A percentile compares a stretch with the other conserved stretches of the same genome.
These are phyloP conservation scores for Aspergillus versicolor DNA, from an alignment of 2,329 filamentous ascomycete genomes.

Conservation along the genomic window DNA sequence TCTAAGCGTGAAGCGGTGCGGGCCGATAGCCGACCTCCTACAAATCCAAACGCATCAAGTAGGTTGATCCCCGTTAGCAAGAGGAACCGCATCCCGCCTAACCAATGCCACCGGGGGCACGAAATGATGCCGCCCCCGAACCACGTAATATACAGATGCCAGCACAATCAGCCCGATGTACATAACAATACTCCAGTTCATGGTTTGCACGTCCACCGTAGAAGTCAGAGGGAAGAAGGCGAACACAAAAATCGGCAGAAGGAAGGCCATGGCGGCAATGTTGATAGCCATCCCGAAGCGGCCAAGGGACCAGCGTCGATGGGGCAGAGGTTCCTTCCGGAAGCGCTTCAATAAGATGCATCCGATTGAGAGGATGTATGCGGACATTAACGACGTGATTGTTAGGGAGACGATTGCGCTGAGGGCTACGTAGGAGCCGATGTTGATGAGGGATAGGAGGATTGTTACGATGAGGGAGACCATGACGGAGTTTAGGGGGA, in stretches of 20 bases:
- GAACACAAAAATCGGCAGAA: conserved; percentile 43
- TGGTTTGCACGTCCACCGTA: conserved; percentile 34
- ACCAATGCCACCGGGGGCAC: conserved; percentile 39
- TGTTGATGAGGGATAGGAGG: conserved; percentile 53
- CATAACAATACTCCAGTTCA: conserved; percentile 52
- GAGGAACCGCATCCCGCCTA: conserved; percentile 23
- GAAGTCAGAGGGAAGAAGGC: conserved; percentile 45
- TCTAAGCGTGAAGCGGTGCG: no score
- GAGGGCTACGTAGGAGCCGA: conserved; percentile 49
- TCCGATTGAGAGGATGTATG: conserved; percentile 48
- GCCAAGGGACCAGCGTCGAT: conserved; percentile 48
- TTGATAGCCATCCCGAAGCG: conserved; percentile 47
- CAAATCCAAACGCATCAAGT: neutral
- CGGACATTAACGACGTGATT: conserved; percentile 41
- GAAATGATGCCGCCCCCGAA: conserved; percentile 43
- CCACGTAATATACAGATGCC: conserved; percentile 44
- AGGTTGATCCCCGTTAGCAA: neutral
- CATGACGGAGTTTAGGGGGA: conserved; percentile 50
- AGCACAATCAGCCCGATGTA: conserved; percentile 47
- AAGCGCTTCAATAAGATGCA: conserved; percentile 49
- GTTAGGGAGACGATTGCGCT: conserved; percentile 46
- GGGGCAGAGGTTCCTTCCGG: conserved; percentile 42
- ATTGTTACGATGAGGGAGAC: conserved; percentile 45
- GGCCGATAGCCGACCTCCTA: neutral
- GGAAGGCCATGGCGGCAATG: conserved; percentile 38